Evolutionary conservation across 352 stramenopile species (phyloP).

Genomic region (Blastocystis sp.): DNA sequence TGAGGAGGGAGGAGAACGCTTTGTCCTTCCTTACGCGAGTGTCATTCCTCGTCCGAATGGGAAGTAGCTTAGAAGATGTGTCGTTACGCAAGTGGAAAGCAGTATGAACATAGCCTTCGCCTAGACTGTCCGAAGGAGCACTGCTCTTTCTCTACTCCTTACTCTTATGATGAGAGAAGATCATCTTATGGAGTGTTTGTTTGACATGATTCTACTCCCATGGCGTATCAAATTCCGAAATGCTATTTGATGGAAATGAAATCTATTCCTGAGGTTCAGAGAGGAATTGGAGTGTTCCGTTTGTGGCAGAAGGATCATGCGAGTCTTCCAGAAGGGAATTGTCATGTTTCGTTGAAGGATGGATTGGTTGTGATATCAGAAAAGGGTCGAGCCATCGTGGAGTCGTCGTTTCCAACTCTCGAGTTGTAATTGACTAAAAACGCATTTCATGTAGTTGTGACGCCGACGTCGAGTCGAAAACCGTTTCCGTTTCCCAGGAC

Average conservation of each 20-base stretch:
- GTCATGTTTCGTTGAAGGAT: not conserved
- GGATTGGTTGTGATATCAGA: not conserved
- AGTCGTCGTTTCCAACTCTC: not conserved
- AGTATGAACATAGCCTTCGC: not conserved
- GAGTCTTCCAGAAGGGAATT: not conserved
- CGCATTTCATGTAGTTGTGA: not conserved
- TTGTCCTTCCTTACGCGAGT: not conserved
- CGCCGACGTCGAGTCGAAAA: not conserved
- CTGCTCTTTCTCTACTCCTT: too few relatives aligned
- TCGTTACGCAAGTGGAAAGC: not conserved
- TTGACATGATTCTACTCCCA: too few relatives aligned
- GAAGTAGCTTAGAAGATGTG: not conserved
- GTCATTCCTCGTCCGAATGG: not conserved
- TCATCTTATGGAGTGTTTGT: too few relatives aligned
- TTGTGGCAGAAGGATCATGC: constrained; percentile 29
- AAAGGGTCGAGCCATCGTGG: not conserved
- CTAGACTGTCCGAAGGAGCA: too few relatives aligned
- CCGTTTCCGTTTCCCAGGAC: not conserved
- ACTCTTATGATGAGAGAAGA: not conserved
- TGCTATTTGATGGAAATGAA: constrained; percentile 1
- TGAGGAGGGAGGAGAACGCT: not conserved
- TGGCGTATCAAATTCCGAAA: too few relatives aligned
- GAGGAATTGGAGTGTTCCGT: not conserved
- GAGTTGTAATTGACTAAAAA: not conserved
- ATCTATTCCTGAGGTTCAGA: not conserved